Percentiles rank a stretch among this genome's conserved stretches.
phyloP scores from a whole-genome alignment of 2,329 filamentous ascomycete genomes.

The Ciborinia camelliae region DNA sequence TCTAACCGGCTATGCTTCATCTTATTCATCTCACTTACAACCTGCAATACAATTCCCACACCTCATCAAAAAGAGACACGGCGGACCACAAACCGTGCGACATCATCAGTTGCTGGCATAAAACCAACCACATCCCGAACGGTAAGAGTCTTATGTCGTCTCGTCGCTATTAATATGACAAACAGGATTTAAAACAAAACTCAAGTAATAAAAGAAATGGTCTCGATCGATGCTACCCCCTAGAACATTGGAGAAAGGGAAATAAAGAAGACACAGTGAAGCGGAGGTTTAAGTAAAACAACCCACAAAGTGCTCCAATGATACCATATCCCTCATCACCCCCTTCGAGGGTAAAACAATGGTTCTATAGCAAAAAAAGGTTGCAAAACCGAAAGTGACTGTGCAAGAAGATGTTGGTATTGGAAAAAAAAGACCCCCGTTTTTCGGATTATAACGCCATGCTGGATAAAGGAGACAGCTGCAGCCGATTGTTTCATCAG shows the following conservation, averaged over 20 bases:
- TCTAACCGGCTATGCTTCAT: conserved; percentile 12
- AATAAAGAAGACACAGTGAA: conserved; percentile 33
- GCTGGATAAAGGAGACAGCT: conserved; percentile 30
- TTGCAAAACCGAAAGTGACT: conserved; percentile 22
- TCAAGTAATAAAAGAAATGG: conserved; percentile 17
- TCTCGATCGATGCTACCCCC: conserved; percentile 3
- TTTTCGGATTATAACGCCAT: conserved; percentile 37
- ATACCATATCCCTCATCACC: conserved; percentile 6
- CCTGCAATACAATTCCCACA: neutral
- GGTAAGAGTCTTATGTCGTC: conserved; percentile 22
- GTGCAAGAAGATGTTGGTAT: conserved; percentile 33
- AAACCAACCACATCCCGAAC: conserved; percentile 18
- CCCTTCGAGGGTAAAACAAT: conserved; percentile 23
- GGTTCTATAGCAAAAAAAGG: conserved; percentile 26
- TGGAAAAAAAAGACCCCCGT: conserved; percentile 33
- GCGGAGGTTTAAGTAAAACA: conserved; percentile 20
- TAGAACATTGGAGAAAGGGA: conserved; percentile 19
- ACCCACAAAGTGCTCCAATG: conserved; percentile 11
- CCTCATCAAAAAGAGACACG: conserved; percentile 15
- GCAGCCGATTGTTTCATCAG: neutral
- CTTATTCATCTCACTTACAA: conserved; percentile 1
- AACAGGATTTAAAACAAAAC: conserved; percentile 19
- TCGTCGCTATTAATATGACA: conserved; percentile 30
- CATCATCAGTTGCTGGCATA: conserved; percentile 18
- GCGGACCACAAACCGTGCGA: conserved; percentile 9